These are phyloP conservation scores for Pseudisothecium myosuroides DNA, from an alignment of 225 moss, liverwort and hornwort genomes.

Conservation along the genomic window DNA sequence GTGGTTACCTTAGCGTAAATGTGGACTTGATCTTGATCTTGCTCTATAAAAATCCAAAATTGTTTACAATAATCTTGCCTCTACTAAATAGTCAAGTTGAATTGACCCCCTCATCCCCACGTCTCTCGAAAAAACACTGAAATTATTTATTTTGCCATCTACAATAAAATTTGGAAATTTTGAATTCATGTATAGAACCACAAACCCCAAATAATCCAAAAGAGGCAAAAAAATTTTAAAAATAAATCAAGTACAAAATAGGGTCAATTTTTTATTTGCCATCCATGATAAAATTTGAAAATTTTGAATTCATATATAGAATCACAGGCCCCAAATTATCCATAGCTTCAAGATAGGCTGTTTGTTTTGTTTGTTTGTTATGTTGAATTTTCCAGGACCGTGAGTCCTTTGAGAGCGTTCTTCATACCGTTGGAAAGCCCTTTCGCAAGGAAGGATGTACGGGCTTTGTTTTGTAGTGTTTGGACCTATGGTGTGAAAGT, in stretches of 20 bases:
- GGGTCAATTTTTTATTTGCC: too few relatives aligned
- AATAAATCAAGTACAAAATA: neutral
- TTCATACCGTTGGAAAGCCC: too few relatives aligned
- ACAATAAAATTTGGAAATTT: neutral
- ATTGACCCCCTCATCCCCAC: fast-evolving
- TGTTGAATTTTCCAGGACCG: too few relatives aligned
- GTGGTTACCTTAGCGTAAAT: neutral
- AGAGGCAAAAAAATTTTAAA: neutral
- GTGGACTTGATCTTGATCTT: fast-evolving
- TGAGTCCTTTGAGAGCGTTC: too few relatives aligned
- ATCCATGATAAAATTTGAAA: too few relatives aligned
- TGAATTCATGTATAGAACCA: neutral
- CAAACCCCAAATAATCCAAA: fast-evolving
- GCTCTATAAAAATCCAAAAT: neutral
- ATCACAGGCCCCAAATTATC: too few relatives aligned
- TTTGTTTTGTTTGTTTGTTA: too few relatives aligned
- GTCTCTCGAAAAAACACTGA: fast-evolving
- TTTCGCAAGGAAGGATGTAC: too few relatives aligned
- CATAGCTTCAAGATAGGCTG: too few relatives aligned
- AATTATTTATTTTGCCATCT: neutral
- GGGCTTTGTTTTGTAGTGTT: too few relatives aligned
- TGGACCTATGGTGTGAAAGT: too few relatives aligned
- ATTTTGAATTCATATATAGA: too few relatives aligned
- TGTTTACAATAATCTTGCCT: fast-evolving
- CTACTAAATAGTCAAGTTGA: fast-evolving